phyloP scores from a whole-genome alignment of 768 basidiomycete species.

The Holtermanniella nyarrowii region DNA sequence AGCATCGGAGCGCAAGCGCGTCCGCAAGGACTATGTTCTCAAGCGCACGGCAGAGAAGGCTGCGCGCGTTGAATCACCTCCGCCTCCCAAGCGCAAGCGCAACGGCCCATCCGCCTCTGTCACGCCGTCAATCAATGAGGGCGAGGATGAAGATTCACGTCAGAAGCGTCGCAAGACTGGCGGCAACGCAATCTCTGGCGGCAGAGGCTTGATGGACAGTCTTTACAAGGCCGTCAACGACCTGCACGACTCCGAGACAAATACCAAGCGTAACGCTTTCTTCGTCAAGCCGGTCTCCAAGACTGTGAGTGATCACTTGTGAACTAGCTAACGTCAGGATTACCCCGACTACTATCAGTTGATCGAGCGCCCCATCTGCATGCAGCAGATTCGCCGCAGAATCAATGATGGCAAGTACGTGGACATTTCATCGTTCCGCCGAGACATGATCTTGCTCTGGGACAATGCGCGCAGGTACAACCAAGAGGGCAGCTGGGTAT shows the following conservation, averaged over 20 bases:
- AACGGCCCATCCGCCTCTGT: not conserved
- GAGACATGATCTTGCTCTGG: slow-evolving; percentile 86
- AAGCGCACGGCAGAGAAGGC: slow-evolving; percentile 21
- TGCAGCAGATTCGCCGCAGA: slow-evolving; percentile 69
- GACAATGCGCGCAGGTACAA: slow-evolving; percentile 89
- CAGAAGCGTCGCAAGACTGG: slow-evolving; percentile 36
- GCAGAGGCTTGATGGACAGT: slow-evolving; percentile 20
- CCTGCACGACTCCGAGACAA: slow-evolving; percentile 19
- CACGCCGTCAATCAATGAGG: not conserved
- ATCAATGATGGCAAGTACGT: slow-evolving; percentile 56
- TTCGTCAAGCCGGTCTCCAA: slow-evolving; percentile 38
- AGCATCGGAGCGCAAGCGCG: slow-evolving; percentile 22
- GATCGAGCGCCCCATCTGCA: slow-evolving; percentile 76
- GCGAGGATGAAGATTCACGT: slow-evolving; percentile 2
- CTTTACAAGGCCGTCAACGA: slow-evolving; percentile 30
- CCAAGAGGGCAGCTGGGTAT: slow-evolving; percentile 89
- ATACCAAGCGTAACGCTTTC: slow-evolving; percentile 31
- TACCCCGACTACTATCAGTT: slow-evolving; percentile 89
- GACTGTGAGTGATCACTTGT: slow-evolving; percentile 36
- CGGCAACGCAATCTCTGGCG: slow-evolving; percentile 2
- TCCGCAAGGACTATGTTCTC: slow-evolving; percentile 17
- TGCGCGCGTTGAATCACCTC: slow-evolving; percentile 17
- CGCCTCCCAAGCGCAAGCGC: slow-evolving; percentile 1
- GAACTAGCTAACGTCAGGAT: slow-evolving; percentile 49
- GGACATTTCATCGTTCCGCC: slow-evolving; percentile 57